These are phyloP conservation scores for Aspergillus clavatus DNA, from an alignment of 2,329 filamentous ascomycete genomes.

Conservation along the genomic window DNA sequence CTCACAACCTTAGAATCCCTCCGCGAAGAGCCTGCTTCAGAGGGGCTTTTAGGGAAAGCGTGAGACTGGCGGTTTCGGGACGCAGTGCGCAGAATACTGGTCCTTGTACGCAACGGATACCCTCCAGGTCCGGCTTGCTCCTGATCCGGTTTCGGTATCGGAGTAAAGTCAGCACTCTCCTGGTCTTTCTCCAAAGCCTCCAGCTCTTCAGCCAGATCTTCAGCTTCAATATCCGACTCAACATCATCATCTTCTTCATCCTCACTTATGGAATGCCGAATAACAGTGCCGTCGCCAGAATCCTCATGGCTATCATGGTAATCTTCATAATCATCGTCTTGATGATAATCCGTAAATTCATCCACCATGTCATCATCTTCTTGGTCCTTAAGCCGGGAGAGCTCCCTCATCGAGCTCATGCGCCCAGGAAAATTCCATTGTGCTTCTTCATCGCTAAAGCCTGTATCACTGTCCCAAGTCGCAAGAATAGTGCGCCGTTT, in stretches of 20 bases:
- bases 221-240: conserved; percentile 29
- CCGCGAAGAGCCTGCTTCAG: conserved; percentile 19
- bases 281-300: conserved; percentile 34
- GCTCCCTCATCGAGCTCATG: conserved; percentile 17
- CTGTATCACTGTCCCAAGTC: conserved; percentile 22
- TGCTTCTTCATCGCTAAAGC: conserved; percentile 28
- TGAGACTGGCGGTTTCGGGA: conserved; percentile 10
- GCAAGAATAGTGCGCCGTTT: conserved; percentile 46
- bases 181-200: conserved; percentile 43
- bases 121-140: conserved; percentile 5
- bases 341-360: conserved; percentile 21
- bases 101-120: conserved; percentile 12
- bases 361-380: conserved; percentile 29
- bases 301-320: conserved; percentile 24
- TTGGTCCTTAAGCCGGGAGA: conserved; percentile 25
- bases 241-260: conserved; percentile 23
- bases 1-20: conserved; percentile 32
- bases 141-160: conserved; percentile 15
- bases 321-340: conserved; percentile 22
- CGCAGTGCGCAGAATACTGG: conserved; percentile 1
- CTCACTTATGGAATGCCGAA: conserved; percentile 30
- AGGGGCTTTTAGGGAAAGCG: conserved; percentile 13
- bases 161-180: conserved; percentile 23
- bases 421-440: conserved; percentile 28
- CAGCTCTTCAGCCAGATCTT: conserved; percentile 44